These are phyloP conservation scores for Sporopachydermia lactativora DNA, from an alignment of 805 yeast species.

Conservation along the genomic window DNA sequence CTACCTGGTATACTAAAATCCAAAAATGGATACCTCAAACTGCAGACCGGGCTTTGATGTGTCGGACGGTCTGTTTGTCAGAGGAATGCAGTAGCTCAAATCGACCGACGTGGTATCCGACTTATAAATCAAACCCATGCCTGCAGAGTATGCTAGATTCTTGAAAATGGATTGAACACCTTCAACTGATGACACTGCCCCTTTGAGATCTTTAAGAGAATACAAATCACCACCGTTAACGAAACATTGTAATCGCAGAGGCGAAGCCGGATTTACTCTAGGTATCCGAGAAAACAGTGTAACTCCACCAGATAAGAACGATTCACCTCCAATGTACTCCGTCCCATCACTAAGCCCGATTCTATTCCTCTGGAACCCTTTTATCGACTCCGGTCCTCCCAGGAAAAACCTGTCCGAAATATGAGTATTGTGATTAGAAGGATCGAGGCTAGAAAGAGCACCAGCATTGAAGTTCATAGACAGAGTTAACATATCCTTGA, in stretches of 20 bases:
- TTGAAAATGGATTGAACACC: constrained; percentile 3
- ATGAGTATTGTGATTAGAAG: constrained; percentile 27
- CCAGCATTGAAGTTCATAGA: background rate
- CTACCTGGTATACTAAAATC: background rate
- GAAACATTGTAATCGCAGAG: constrained; percentile 49
- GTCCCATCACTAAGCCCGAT: constrained; percentile 44
- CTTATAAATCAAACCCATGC: constrained; percentile 44
- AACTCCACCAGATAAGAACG: constrained; percentile 39
- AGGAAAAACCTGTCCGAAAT: constrained; percentile 69
- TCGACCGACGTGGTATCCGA: background rate
- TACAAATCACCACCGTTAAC: constrained; percentile 50
- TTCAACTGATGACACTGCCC: constrained; percentile 14
- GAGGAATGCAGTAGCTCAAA: background rate
- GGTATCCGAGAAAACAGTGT: constrained; percentile 51
- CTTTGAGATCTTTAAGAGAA: too few species aligned
- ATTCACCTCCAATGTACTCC: constrained; percentile 56
- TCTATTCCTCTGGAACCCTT: constrained; percentile 55
- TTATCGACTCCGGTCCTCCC: constrained; percentile 65
- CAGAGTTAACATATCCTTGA: background rate
- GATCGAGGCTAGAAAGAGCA: background rate
- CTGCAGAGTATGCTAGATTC: constrained; percentile 29
- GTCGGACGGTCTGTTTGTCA: background rate
- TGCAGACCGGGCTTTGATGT: background rate
- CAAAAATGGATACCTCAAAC: background rate
- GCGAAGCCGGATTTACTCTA: constrained; percentile 28